Conservation (phyloP, 2,329 filamentous ascomycete species). For the Colletotrichum tropicicola region DNA sequence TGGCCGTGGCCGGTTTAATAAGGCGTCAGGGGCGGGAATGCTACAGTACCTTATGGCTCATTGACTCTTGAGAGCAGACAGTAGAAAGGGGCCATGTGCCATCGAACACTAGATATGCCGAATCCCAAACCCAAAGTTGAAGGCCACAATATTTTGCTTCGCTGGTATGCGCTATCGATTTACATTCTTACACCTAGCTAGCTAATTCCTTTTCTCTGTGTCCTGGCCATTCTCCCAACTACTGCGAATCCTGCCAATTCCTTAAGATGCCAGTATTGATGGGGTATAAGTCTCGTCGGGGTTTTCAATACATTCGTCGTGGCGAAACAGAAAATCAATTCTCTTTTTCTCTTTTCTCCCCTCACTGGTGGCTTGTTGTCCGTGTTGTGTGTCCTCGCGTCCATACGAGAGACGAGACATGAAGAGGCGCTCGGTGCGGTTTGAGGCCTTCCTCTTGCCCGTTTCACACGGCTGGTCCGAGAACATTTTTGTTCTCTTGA, state of each 20-base stretch:
- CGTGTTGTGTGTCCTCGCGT: neutral
- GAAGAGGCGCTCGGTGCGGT: neutral
- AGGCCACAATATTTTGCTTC: too few species aligned
- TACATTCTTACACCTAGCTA: neutral
- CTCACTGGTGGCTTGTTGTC: neutral
- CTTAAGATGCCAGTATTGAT: neutral
- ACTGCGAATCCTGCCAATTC: neutral
- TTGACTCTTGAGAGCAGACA: too few species aligned
- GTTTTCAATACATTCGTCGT: neutral
- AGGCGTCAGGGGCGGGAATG: too few species aligned
- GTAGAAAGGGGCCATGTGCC: too few species aligned
- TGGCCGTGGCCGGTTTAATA: too few species aligned
- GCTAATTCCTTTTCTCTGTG: neutral
- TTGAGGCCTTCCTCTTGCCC: neutral
- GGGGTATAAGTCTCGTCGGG: conserved; percentile 6
- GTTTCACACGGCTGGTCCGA: neutral
- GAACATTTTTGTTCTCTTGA: neutral
- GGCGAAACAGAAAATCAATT: neutral
- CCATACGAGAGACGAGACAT: neutral
- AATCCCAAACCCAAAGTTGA: too few species aligned
- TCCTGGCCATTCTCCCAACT: neutral
- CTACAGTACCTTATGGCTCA: too few species aligned
- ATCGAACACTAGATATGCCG: too few species aligned
- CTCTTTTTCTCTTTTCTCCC: conserved; percentile 4
- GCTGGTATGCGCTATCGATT: conserved; percentile 8